phyloP scores from a whole-genome alignment of 2,329 filamentous ascomycete species.

The Laburnicola sp. region DNA sequence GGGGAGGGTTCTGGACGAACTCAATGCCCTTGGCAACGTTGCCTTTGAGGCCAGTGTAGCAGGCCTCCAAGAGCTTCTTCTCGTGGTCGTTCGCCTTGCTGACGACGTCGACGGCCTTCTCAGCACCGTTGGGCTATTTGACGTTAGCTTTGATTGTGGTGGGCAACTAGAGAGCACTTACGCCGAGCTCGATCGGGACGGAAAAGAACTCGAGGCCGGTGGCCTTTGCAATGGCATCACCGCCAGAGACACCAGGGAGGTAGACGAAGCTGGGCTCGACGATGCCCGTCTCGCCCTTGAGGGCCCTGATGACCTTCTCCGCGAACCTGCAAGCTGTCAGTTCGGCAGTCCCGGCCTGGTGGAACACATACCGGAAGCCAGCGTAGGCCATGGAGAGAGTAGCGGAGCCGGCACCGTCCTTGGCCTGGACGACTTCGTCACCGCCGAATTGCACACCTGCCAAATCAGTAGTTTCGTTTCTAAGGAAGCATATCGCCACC shows the following conservation, averaged over 20 bases:
- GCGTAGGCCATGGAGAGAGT: slow-evolving; percentile 96
- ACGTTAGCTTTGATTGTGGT: slow-evolving; percentile 21
- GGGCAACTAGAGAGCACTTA: slow-evolving; percentile 57
- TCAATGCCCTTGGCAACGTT: slow-evolving; percentile 94
- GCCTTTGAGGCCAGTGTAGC: slow-evolving; percentile 77
- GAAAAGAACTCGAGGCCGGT: slow-evolving; percentile 93
- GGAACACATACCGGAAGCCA: slow-evolving; percentile 73
- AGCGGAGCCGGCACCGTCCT: slow-evolving; percentile 86
- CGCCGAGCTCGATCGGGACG: slow-evolving; percentile 90
- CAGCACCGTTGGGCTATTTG: slow-evolving; percentile 73
- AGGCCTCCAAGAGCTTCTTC: slow-evolving; percentile 79
- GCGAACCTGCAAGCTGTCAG: slow-evolving; percentile 67
- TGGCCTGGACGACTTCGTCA: slow-evolving; percentile 95
- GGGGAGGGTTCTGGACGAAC: slow-evolving; percentile 81
- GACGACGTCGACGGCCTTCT: slow-evolving; percentile 83
- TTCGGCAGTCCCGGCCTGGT: not conserved
- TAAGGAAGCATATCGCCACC: slow-evolving; percentile 29
- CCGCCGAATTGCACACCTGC: slow-evolving; percentile 89
- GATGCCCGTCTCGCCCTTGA: slow-evolving; percentile 87
- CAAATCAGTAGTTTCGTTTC: slow-evolving; percentile 1
- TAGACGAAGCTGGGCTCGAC: slow-evolving; percentile 96
- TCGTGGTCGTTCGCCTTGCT: slow-evolving; percentile 79
- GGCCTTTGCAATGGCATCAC: slow-evolving; percentile 80
- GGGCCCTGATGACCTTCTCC: slow-evolving; percentile 88
- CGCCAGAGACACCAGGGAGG: slow-evolving; percentile 84